These are phyloP conservation scores for Centella asiatica DNA, from an alignment of 129 eudicot genomes.

Conservation along the genomic window DNA sequence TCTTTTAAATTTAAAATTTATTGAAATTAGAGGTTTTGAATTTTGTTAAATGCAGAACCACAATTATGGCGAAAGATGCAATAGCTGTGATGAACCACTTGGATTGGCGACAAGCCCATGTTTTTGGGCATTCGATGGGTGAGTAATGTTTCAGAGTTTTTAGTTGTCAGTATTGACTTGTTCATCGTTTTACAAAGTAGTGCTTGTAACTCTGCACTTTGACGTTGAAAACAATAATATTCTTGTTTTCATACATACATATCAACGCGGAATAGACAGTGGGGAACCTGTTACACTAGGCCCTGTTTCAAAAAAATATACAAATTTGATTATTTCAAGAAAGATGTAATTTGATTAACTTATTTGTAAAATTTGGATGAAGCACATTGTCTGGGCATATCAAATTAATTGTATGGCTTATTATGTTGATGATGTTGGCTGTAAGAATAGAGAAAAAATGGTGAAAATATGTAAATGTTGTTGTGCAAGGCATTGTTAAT, in stretches of 20 bases:
- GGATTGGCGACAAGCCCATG: slow-evolving; percentile 96
- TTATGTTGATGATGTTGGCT: too few relatives aligned
- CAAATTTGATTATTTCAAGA: not conserved
- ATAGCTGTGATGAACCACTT: slow-evolving; percentile 88
- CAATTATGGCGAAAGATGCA: slow-evolving; percentile 91
- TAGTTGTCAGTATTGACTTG: slow-evolving; percentile 9
- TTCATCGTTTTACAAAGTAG: not conserved
- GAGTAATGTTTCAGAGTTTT: slow-evolving; percentile 20
- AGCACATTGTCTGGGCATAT: not conserved
- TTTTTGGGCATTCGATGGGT: slow-evolving; percentile 99
- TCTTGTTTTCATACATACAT: not conserved
- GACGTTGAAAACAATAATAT: not conserved
- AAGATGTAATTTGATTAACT: not conserved
- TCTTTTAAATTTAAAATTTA: too few relatives aligned
- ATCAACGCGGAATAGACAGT: not conserved
- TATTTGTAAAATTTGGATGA: slow-evolving; percentile 2
- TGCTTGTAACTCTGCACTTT: not conserved
- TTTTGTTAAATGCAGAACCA: slow-evolving; percentile 51
- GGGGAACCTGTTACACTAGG: not conserved
- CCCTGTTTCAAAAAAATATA: not conserved
- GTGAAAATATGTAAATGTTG: not conserved
- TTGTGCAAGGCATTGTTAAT: not conserved
- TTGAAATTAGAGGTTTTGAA: too few relatives aligned
- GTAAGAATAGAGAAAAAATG: not conserved
- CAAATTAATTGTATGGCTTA: too few relatives aligned